These are phyloP conservation scores for Clohesyomyces aquaticus DNA, from an alignment of 495 filamentous ascomycete genomes.

Conservation along the genomic window DNA sequence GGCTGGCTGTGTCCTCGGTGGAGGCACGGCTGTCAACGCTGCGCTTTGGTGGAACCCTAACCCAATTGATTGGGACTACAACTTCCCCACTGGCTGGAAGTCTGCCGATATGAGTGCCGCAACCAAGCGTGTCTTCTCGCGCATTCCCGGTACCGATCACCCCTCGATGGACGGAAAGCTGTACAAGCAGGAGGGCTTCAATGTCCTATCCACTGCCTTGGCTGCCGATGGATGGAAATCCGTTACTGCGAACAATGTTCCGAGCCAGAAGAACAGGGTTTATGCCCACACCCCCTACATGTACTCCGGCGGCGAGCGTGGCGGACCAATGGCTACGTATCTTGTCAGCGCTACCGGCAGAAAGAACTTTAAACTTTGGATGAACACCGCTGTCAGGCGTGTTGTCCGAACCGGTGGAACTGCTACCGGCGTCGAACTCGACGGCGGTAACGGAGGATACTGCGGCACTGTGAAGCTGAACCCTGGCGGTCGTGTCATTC, in stretches of 20 bases:
- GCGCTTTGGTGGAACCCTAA: slow-evolving; percentile 62
- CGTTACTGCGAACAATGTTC: slow-evolving; percentile 62
- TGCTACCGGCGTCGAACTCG: slow-evolving; percentile 69
- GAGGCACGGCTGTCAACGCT: slow-evolving; percentile 76
- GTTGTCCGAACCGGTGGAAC: slow-evolving; percentile 64
- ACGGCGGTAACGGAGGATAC: slow-evolving; percentile 59
- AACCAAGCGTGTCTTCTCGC: slow-evolving; percentile 62
- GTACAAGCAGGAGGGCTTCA: slow-evolving; percentile 70
- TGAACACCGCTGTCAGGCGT: slow-evolving; percentile 67
- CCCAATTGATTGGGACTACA: slow-evolving; percentile 69
- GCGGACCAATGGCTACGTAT: slow-evolving; percentile 75
- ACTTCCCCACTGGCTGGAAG: slow-evolving; percentile 77
- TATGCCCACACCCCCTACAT: slow-evolving; percentile 72
- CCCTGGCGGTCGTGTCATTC: slow-evolving; percentile 65
- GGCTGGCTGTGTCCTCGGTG: slow-evolving; percentile 78
- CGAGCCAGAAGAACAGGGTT: slow-evolving; percentile 67
- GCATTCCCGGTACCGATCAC: slow-evolving; percentile 70
- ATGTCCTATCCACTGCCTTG: slow-evolving; percentile 63
- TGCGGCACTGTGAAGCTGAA: slow-evolving; percentile 64
- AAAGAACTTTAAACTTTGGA: slow-evolving; percentile 69
- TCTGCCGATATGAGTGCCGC: slow-evolving; percentile 62
- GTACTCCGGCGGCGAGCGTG: slow-evolving; percentile 67
- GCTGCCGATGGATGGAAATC: slow-evolving; percentile 62
- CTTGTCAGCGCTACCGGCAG: slow-evolving; percentile 63
- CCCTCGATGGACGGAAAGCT: slow-evolving; percentile 70